Base-by-base conservation (phyloP, 2,329 filamentous ascomycete species). In the Pseudogymnoascus sp. region DNA sequence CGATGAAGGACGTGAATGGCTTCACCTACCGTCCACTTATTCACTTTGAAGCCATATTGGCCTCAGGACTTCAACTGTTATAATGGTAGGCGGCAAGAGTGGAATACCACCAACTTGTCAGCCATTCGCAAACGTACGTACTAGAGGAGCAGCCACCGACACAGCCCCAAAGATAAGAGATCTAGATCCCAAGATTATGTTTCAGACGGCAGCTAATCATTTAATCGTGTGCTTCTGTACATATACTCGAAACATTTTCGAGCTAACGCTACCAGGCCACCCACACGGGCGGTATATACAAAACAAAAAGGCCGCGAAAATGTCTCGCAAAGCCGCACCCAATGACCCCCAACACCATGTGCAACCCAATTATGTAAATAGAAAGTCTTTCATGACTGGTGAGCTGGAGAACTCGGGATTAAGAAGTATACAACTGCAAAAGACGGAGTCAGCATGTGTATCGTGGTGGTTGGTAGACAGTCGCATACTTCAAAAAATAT, bases 361-460 rank as follows among this genome's bases (percentile, higher is more conserved):
- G 41, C 41, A 45, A 26, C 41, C 41, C 21, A 45, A 26, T 45
- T 45, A 45, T 45, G 41, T 45, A 72, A 96, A 94, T 60, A 97
- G 80, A 72, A 97, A 97, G 63, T 96, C 91, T 72, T 94, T 96
- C 45, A 96, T 80, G 1, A 96, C 85, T 0, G 92, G 90, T n/a
- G 91, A 94, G 10, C 90, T 89, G 35, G 92, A 90, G 72, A 97
- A 97, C 74, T 97, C 92, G 0, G 93, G 93, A 74, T 97, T 97
- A 31, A 97, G 78, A 67, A 97, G 77, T 65, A 97, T 87, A 76
- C 92, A 97, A 72, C 91, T 96, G 71, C 63, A 66, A 52, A 68
- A 64, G 49, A 64, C 11, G 52, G 59, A 62, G 60, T 62, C 38
- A 66, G 61, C 49, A 58, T 62, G 59, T 21, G 39, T 21, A 38